Base-by-base conservation (phyloP, 495 filamentous ascomycete species). In the Annulohypoxylon maeteangense region DNA sequence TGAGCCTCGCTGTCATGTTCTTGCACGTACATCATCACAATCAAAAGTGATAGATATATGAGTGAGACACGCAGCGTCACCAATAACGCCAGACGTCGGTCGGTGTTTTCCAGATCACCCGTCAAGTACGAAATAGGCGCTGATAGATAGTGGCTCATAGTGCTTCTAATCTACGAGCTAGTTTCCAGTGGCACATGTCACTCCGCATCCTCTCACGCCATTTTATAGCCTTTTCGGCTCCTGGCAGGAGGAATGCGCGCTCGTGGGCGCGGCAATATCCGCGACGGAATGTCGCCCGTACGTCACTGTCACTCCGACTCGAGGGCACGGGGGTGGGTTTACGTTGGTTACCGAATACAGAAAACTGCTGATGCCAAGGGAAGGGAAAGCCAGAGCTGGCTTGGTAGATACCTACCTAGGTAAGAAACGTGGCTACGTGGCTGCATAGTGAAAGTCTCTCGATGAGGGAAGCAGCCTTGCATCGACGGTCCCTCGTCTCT, bases 141-240 rank as follows among this genome's bases (percentile, higher is more conserved):
- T 25, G 45, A 27, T 20, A 53, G 48, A 31, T 23, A 14, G 23
- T 29, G 11, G n/a, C 32, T 10, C 32, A 36, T 36, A 40, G 36
- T 40, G 36, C 10, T 29, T 11, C 27, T 5, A 31, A 31, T 53
- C 48, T 53, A 31, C 25, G 48, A 29, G 25, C 10, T n/a, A 2
- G n/a, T 7, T 56, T 20, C 16, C n/a, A 56, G 16, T 22, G 54
- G 32, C 54, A 31, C 32, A 54, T 57, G 54, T 18, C 54, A 32
- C 20, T 40, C 32, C 18, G 10, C 34, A n/a, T 57, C 31, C 36
- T 11, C 25, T 57, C 54, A 57, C 54, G 54, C 54, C 54, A 57
- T 57, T 38, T 25, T 23, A 62, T 47, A 47, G 25, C 47, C 12
- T 11, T 36, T 32, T 62, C 58, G 58, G 58, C 42, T 62, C 23